These are phyloP conservation scores for Omphalotus guepiniiformis DNA, from an alignment of 768 basidiomycete genomes.

Conservation along the genomic window DNA sequence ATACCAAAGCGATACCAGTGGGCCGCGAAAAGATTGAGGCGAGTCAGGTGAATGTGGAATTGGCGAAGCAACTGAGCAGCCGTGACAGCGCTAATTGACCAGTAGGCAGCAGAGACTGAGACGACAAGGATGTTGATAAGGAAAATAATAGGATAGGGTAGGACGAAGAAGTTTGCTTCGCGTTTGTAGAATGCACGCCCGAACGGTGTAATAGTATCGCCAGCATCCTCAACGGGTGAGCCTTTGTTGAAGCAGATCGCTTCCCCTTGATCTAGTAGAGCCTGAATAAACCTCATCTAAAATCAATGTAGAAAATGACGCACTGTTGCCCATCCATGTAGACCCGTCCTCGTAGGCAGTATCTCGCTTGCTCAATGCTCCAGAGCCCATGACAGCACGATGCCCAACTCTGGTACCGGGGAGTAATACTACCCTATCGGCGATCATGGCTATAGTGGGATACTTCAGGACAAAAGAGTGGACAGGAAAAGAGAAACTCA, in stretches of 20 bases:
- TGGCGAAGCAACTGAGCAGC: conserved; percentile 25
- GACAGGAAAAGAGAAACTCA: conserved; percentile 11
- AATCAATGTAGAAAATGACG: conserved; percentile 4
- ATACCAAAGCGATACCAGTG: conserved; percentile 36
- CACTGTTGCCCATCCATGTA: conserved; percentile 44
- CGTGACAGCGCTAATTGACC: conserved; percentile 24
- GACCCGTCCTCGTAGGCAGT: conserved; percentile 38
- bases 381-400: conserved; percentile 43
- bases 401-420: conserved; percentile 36
- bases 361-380: conserved; percentile 40
- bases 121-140: conserved; percentile 29
- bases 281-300: not conserved
- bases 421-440: conserved; percentile 44
- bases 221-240: conserved; percentile 20
- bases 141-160: conserved; percentile 23
- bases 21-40: conserved; percentile 29
- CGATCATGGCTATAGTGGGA: conserved; percentile 38
- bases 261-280: conserved; percentile 30
- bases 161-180: conserved; percentile 23
- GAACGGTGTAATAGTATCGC: conserved; percentile 25
- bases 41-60: conserved; percentile 25
- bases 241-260: conserved; percentile 32
- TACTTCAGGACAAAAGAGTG: not conserved
- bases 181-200: conserved; percentile 26
- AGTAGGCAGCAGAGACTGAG: conserved; percentile 21